These are phyloP conservation scores for Phascolomyces articulosus DNA, from an alignment of 371 early-diverging fungal species.

Conservation along the genomic window DNA sequence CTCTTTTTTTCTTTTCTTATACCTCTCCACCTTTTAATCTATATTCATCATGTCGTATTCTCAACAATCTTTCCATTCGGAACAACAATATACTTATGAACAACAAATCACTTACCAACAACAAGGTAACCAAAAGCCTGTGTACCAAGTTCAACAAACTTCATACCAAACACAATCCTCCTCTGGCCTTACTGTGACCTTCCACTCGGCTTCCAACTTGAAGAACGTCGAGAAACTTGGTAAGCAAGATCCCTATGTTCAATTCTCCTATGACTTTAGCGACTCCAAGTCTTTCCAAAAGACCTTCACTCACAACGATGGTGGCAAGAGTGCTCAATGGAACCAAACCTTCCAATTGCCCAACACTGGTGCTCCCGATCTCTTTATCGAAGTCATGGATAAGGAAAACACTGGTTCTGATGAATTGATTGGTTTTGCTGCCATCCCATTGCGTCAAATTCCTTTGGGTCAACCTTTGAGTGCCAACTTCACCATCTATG, in stretches of 20 bases:
- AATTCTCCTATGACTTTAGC: slow-evolving; percentile 47
- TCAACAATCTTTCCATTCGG: background rate
- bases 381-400: slow-evolving; percentile 62
- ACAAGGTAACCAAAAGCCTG: background rate
- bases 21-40: too few species aligned
- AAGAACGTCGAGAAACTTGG: slow-evolving; percentile 48
- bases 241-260: slow-evolving; percentile 65
- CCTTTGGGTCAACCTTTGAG: slow-evolving; percentile 53
- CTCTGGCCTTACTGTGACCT: slow-evolving; percentile 14
- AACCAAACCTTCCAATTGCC: slow-evolving; percentile 57
- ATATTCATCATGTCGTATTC: background rate
- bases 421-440: slow-evolving; percentile 62
- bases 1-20: background rate
- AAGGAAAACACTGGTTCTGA: slow-evolving; percentile 44
- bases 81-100: background rate
- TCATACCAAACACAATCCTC: background rate
- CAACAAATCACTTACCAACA: background rate
- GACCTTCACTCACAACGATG: slow-evolving; percentile 59
- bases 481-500: slow-evolving; percentile 52
- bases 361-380: slow-evolving; percentile 50
- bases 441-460: slow-evolving; percentile 61
- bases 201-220: slow-evolving; percentile 46
- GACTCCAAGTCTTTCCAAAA: slow-evolving; percentile 54
- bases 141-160: background rate
- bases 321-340: slow-evolving; percentile 57